A percentile compares a stretch with the other conserved stretches of the same genome.
Conservation (phyloP, 2,329 filamentous ascomycete species). For the Alternaria atra region DNA sequence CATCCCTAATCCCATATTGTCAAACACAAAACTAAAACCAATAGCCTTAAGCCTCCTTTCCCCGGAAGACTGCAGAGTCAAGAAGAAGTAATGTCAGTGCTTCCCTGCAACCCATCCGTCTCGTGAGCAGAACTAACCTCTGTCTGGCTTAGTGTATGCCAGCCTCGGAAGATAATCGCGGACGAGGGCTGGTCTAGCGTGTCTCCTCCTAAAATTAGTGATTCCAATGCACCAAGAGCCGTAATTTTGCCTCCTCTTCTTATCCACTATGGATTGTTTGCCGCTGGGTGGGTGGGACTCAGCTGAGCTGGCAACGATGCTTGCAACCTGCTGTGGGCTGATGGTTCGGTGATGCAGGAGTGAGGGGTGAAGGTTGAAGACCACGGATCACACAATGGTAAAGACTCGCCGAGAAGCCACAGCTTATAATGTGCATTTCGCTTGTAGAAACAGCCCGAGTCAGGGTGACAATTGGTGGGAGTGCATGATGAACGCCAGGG, state of each 20-base stretch:
- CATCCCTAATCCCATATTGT: constrained; percentile 6
- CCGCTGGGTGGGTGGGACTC: background rate
- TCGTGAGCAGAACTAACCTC: background rate
- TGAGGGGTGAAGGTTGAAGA: background rate
- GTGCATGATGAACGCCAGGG: constrained; percentile 5
- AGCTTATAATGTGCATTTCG: background rate
- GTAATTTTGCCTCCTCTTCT: background rate
- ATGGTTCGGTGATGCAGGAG: background rate
- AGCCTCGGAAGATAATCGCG: constrained; percentile 4
- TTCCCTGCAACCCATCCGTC: background rate
- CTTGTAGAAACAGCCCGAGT: constrained; percentile 1
- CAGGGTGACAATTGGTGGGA: background rate
- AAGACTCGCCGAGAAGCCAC: background rate
- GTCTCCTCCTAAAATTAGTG: constrained; percentile 2
- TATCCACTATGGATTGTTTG: background rate
- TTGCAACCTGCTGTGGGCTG: background rate
- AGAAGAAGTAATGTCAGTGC: background rate
- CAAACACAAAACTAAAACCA: constrained; percentile 5
- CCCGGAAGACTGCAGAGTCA: constrained; percentile 6
- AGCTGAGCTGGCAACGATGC: constrained; percentile 3
- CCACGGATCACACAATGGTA: background rate
- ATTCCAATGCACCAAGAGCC: background rate
- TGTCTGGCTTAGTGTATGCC: background rate
- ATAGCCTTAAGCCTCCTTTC: constrained; percentile 8
- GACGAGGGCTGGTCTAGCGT: background rate